These are phyloP conservation scores for Chlorella sorokiniana DNA, from an alignment of 139 green algal genomes.

Conservation along the genomic window DNA sequence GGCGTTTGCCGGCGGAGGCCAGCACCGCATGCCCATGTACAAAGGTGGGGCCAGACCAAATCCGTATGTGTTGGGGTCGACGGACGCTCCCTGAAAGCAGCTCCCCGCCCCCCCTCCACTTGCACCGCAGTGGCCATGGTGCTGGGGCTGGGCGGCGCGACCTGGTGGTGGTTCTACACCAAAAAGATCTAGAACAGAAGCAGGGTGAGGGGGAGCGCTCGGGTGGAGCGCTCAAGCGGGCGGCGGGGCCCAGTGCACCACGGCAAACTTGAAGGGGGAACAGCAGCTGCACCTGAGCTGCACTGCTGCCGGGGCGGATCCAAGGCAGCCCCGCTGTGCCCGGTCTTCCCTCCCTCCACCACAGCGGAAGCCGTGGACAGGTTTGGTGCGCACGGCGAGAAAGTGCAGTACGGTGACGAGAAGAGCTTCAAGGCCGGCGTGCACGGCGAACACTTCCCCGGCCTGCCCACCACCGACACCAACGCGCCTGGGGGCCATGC, in stretches of 20 bases:
- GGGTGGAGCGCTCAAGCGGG: neutral
- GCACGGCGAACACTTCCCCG: constrained; percentile 10
- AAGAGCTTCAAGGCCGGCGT: neutral
- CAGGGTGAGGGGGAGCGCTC: constrained; percentile 6
- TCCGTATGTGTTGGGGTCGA: too few species aligned
- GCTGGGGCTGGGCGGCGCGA: neutral
- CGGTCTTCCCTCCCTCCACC: neutral
- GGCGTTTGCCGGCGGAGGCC: neutral
- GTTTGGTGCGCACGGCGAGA: constrained; percentile 38
- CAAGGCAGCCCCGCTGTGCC: neutral
- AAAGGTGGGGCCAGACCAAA: neutral
- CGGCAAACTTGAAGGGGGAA: too few species aligned
- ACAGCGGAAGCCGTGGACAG: constrained; percentile 22
- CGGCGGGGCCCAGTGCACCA: too few species aligned
- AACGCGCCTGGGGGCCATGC: constrained; percentile 14
- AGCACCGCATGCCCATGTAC: constrained; percentile 17
- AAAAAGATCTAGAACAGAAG: neutral
- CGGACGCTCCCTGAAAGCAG: neutral
- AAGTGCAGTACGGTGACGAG: constrained; percentile 1
- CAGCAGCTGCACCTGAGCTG: too few species aligned
- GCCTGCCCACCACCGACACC: constrained; percentile 21
- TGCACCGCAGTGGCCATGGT: constrained; percentile 4
- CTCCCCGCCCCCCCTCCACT: neutral
- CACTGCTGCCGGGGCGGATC: neutral
- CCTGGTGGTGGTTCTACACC: neutral